Evolutionary conservation across 495 filamentous ascomycete species (phyloP).

Genomic region (Neurospora intermedia): DNA sequence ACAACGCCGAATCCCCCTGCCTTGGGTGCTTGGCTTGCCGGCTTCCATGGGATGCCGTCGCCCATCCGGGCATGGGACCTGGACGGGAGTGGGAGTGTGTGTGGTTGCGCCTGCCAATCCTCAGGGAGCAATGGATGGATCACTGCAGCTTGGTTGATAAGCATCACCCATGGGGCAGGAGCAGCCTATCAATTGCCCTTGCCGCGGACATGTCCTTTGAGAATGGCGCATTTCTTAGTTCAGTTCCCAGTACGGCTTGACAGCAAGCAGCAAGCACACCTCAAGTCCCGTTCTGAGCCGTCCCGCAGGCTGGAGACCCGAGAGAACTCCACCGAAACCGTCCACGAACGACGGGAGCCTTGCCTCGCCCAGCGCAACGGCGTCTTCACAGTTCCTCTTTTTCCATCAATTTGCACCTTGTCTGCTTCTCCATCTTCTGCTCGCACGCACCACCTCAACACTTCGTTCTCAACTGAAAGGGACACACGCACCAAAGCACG

Average conservation of each 20-base stretch:
- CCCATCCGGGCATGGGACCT: not conserved
- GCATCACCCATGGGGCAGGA: not conserved
- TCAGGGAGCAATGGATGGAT: not conserved
- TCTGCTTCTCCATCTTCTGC: not conserved
- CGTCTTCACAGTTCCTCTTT: not conserved
- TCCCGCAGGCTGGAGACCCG: not conserved
- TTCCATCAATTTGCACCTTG: not conserved
- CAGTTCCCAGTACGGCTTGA: not conserved
- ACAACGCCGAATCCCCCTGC: not conserved
- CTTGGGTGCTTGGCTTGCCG: not conserved
- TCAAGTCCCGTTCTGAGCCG: not conserved
- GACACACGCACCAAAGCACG: not conserved
- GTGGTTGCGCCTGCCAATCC: not conserved
- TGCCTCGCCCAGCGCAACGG: not conserved
- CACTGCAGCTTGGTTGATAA: not conserved
- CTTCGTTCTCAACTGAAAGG: not conserved
- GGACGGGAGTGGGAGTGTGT: not conserved
- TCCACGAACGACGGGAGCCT: not conserved
- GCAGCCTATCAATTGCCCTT: not conserved
- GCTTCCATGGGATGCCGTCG: not conserved
- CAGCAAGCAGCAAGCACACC: not conserved
- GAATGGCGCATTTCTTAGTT: not conserved
- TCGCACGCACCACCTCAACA: not conserved
- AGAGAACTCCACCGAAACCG: not conserved
- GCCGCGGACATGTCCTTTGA: not conserved